Conservation (phyloP, 2,329 filamentous ascomycete genomes). For the Tolypocladium album region DNA sequence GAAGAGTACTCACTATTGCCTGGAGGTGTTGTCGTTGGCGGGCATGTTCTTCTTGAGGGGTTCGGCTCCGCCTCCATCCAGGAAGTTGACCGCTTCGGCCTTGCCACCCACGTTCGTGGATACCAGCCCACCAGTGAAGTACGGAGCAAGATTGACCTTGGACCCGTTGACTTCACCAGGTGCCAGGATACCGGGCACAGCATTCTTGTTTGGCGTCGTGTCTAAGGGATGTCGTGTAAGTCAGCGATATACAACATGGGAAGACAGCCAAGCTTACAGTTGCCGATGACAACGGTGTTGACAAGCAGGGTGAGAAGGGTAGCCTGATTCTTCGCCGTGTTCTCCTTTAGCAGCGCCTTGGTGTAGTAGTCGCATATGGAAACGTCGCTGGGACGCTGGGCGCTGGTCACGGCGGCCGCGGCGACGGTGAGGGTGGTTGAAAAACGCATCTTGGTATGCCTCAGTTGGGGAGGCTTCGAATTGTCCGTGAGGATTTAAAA, state of each 20-base stretch:
- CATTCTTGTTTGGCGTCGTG: constrained; percentile 39
- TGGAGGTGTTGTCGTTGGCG: constrained; percentile 28
- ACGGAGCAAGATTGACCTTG: constrained; percentile 45
- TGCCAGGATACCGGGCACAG: constrained; percentile 47
- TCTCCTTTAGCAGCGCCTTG: constrained; percentile 44
- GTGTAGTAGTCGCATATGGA: constrained; percentile 57
- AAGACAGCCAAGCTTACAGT: constrained; percentile 26
- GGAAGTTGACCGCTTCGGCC: constrained; percentile 44
- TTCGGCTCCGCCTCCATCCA: constrained; percentile 47
- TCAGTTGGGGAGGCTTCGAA: neutral
- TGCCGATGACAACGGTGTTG: constrained; percentile 55
- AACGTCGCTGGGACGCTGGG: constrained; percentile 35
- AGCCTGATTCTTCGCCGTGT: constrained; percentile 47
- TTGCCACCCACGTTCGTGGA: constrained; percentile 40
- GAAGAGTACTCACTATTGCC: neutral
- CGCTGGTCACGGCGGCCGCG: constrained; percentile 12
- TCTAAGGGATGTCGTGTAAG: constrained; percentile 19
- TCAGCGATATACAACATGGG: neutral
- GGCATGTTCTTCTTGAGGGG: constrained; percentile 45
- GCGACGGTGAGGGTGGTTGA: constrained; percentile 7
- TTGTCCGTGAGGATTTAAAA: neutral
- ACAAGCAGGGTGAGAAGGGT: constrained; percentile 45
- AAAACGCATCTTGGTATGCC: neutral
- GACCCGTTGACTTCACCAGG: constrained; percentile 36
- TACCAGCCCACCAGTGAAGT: constrained; percentile 44